Evolutionary conservation across 2,329 filamentous ascomycete species (phyloP), one percentile per base, ranked within the genome.

Genomic region (Colletotrichum somersetense): DNA sequence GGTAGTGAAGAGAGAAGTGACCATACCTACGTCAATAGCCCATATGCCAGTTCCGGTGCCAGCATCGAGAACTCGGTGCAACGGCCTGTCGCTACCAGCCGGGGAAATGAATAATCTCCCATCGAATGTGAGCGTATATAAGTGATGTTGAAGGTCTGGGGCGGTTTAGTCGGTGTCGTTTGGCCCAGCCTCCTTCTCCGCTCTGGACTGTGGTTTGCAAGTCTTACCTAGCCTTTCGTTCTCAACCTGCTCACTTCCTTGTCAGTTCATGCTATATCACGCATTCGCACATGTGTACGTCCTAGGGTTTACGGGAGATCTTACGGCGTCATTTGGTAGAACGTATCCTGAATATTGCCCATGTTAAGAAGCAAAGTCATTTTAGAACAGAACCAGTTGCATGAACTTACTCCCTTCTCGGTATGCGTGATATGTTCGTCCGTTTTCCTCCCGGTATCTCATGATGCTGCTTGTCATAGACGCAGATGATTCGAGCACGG

Each of bases 11-110:
- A 10, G 23, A 8, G 12, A n/a, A 30, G 35, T 2, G 16, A n/a
- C 44, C 18, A 16, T 59, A 79, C 78, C 84, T 73, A 86, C 82
- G 67, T 87, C 85, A 12, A 87, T 82, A 5, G 81, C 81, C 82
- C 83, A 84, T 11, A 81, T 77, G 23, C 85, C 85, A 3, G 85
- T 87, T 0, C 85, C 85, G 1, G 84, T 86, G n/a, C 85, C 85
- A 35, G 85, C 75, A 75, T 88, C 86, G 1, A 88, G 78, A 10
- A 83, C 78, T n/a, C 73, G 74, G 14, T 44, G 61, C 7, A 48
- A 52, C 5, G 74, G 69, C 18, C 44, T 71, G 33, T 66, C 53
- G 56, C 71, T 62, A 18, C 72, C 69, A 14, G 65, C 64, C 42
- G 76, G 72, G 23, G 75, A 75, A 12, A 78, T 26, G 14, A 76